Conservation (phyloP, 805 yeast species). For the Jamesozyma spencerorum region DNA sequence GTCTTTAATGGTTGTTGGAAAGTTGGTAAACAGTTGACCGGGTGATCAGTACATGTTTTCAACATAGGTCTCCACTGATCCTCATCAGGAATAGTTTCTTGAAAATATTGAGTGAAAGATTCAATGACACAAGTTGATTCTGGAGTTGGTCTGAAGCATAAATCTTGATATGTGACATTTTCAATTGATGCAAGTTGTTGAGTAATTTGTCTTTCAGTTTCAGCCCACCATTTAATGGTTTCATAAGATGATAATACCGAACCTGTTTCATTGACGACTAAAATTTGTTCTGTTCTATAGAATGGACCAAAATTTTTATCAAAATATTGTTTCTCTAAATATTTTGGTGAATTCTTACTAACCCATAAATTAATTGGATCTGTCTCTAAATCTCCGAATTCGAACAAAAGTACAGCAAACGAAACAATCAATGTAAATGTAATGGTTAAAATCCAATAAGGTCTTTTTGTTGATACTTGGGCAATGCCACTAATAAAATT, state of each 20-base stretch:
- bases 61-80: constrained; percentile 46
- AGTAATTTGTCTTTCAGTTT: constrained; percentile 52
- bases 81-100: constrained; percentile 46
- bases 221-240: constrained; percentile 79
- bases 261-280: constrained; percentile 60
- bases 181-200: constrained; percentile 25
- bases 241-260: constrained; percentile 53
- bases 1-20: constrained; percentile 85
- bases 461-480: constrained; percentile 49
- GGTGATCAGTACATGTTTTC: constrained; percentile 58
- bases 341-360: constrained; percentile 63
- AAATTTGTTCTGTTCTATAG: constrained; percentile 78
- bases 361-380: constrained; percentile 89
- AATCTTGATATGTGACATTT: constrained; percentile 40
- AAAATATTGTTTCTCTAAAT: constrained; percentile 54
- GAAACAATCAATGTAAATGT: constrained; percentile 29
- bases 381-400: constrained; percentile 53
- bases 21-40: constrained; percentile 81
- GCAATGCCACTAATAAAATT: not conserved
- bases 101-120: constrained; percentile 82
- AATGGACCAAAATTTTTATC: constrained; percentile 86
- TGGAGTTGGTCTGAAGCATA: constrained; percentile 78
- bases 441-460: constrained; percentile 42
- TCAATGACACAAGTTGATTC: constrained; percentile 71
- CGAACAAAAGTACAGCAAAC: constrained; percentile 33